These are phyloP conservation scores for Taphrina wiesneri DNA, from an alignment of 1,139 yeast species.

Conservation along the genomic window DNA sequence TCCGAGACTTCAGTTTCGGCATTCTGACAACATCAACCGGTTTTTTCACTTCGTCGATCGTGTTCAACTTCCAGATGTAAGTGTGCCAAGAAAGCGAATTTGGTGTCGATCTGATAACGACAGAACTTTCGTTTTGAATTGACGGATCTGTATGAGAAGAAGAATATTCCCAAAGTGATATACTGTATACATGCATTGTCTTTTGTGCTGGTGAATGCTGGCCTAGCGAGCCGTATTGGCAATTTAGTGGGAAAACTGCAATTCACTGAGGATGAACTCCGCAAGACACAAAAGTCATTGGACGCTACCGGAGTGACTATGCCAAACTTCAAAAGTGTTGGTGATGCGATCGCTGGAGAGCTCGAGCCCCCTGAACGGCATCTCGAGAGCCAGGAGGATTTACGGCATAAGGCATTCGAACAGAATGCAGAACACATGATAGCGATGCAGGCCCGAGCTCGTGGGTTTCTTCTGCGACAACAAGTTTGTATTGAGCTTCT, in stretches of 20 bases:
- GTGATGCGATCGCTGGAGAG: constrained; percentile 45
- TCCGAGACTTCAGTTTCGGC: constrained; percentile 77
- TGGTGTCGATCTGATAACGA: neutral
- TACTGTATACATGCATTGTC: constrained; percentile 90
- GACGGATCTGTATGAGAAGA: constrained; percentile 84
- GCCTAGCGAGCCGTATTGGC: constrained; percentile 62
- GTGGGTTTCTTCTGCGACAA: constrained; percentile 36
- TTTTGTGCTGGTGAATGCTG: constrained; percentile 60
- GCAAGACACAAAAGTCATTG: constrained; percentile 65
- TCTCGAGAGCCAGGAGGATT: constrained; percentile 43
- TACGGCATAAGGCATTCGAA: constrained; percentile 43
- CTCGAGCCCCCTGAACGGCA: constrained; percentile 40
- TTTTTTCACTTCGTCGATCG: constrained; percentile 72
- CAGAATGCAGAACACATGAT: constrained; percentile 42
- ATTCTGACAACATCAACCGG: constrained; percentile 87
- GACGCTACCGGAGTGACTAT: constrained; percentile 50
- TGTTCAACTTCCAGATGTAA: constrained; percentile 67
- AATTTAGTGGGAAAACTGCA: constrained; percentile 63
- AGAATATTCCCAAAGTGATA: constrained; percentile 89
- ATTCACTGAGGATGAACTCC: constrained; percentile 68
- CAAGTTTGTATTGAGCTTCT: constrained; percentile 1
- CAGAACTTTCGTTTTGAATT: constrained; percentile 34
- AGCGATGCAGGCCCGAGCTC: constrained; percentile 48
- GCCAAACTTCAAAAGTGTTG: constrained; percentile 51
- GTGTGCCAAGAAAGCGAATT: neutral